A percentile compares a stretch with the other conserved stretches of the same genome.
These are phyloP conservation scores for Bolboschoenoplectus hybrid DNA, from an alignment of 202 grass and related monocot genomes.

Conservation along the genomic window DNA sequence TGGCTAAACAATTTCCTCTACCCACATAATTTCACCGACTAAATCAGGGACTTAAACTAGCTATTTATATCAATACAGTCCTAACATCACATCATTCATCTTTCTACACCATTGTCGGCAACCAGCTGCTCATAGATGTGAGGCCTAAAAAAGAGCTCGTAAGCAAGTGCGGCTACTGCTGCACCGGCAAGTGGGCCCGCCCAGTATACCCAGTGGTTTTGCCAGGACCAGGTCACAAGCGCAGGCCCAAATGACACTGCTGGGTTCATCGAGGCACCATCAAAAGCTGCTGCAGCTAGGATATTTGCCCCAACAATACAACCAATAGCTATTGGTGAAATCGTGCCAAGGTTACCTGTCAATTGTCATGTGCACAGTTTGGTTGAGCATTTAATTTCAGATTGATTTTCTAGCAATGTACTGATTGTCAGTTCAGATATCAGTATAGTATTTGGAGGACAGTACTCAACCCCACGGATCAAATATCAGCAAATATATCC, in stretches of 20 bases:
- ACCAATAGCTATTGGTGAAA: slow-evolving; percentile 41
- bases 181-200: slow-evolving; percentile 35
- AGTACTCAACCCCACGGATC: not conserved
- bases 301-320: slow-evolving; percentile 42
- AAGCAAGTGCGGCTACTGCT: slow-evolving; percentile 27
- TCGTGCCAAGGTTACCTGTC: slow-evolving; percentile 33
- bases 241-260: slow-evolving; percentile 43
- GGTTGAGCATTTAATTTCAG: not conserved
- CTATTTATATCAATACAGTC: not conserved
- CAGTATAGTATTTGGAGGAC: not conserved
- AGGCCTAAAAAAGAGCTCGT: slow-evolving; percentile 32
- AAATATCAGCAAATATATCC: slow-evolving; percentile 2
- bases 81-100: not conserved
- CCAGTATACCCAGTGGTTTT: slow-evolving; percentile 51
- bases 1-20: not conserved
- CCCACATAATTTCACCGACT: not conserved
- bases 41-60: not conserved
- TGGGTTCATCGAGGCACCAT: slow-evolving; percentile 50
- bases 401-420: not conserved
- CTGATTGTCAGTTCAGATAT: not conserved
- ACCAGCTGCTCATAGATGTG: not conserved
- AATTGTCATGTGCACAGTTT: slow-evolving; percentile 8
- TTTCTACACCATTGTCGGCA: not conserved
- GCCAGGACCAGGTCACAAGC: slow-evolving; percentile 40
- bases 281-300: slow-evolving; percentile 41